These are phyloP conservation scores for Penicillium oxalicum DNA, from an alignment of 2,329 filamentous ascomycete species.

Conservation along the genomic window DNA sequence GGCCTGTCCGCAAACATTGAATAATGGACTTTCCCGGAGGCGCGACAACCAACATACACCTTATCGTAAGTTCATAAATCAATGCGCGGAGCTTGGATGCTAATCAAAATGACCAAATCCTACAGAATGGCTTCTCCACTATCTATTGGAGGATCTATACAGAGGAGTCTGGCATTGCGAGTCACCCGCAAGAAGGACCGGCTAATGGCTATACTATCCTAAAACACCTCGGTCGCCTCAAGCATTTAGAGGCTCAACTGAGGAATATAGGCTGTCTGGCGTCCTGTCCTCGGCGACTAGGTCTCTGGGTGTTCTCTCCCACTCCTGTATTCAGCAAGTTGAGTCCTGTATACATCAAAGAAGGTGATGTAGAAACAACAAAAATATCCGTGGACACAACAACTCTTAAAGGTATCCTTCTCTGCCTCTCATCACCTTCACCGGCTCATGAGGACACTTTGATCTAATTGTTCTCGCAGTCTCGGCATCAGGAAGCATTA, in stretches of 20 bases:
- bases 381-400: constrained; percentile 29
- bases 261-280: constrained; percentile 35
- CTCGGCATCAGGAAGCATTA: constrained; percentile 32
- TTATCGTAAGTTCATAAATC: constrained; percentile 32
- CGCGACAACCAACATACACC: constrained; percentile 38
- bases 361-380: constrained; percentile 21
- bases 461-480: constrained; percentile 18
- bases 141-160: constrained; percentile 42
- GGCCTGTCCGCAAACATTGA: constrained; percentile 24
- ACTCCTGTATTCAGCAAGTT: constrained; percentile 35
- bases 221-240: constrained; percentile 36
- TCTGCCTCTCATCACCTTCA: neutral
- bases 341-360: constrained; percentile 22
- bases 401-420: constrained; percentile 27
- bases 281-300: constrained; percentile 34
- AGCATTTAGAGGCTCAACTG: constrained; percentile 34
- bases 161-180: constrained; percentile 30
- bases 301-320: constrained; percentile 38
- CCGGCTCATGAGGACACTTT: neutral
- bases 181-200: constrained; percentile 26
- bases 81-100: constrained; percentile 2
- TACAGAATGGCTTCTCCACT: constrained; percentile 38
- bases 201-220: constrained; percentile 35
- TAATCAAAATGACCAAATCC: constrained; percentile 14
- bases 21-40: constrained; percentile 42